Evolutionary conservation across 768 basidiomycete species (phyloP), one percentile per base, ranked within the genome.

Genomic region (Mycena galopus): DNA sequence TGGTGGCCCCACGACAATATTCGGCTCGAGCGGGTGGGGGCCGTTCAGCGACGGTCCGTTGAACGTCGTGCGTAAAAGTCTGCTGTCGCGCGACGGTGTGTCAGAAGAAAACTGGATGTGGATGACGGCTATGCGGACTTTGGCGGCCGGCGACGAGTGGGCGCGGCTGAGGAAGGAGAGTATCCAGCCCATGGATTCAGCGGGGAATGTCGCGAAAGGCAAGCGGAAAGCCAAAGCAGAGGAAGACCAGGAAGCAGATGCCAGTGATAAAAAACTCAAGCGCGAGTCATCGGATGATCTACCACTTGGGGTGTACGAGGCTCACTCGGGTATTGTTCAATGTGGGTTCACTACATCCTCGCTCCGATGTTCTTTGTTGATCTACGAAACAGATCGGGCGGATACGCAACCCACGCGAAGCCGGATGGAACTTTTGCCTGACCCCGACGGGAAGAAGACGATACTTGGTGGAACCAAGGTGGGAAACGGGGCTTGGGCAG

Each of bases 101-200:
- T 91, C 88, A 39, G 92, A 91, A 78, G 94, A 96, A 76, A 97
- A 97, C 78, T 99, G 96, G 96, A 97, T 98, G 94, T 86, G 82
- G 77, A 88, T 92, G 82, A 91, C 92, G 72, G 93, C 96, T 1
- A 86, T 84, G 75, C 87, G 92, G 37, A 90, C 91, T 2, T 76
- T 83, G 6, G 91, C 94, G 55, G 85, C 91, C 51, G 92, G 91
- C 59, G 83, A 87, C 32, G 90, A 90, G 73, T 94, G 91, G 91
- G 75, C 84, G 29, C 87, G 85, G 77, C 88, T 88, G 78, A 83
- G 94, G 72, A 84, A 81, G 74, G 89, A 90, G 61, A 84, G 86
- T 21, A 78, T 91, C 75, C 88, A 83, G 66, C 84, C 84, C 61
- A 87, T 86, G 12, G 88, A 89, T 7, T 75, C 87, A 21, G 81